A percentile compares a stretch with the other conserved stretches of the same genome.
Conservation (phyloP, 345 rosid species). For the Microcos paniculata region DNA sequence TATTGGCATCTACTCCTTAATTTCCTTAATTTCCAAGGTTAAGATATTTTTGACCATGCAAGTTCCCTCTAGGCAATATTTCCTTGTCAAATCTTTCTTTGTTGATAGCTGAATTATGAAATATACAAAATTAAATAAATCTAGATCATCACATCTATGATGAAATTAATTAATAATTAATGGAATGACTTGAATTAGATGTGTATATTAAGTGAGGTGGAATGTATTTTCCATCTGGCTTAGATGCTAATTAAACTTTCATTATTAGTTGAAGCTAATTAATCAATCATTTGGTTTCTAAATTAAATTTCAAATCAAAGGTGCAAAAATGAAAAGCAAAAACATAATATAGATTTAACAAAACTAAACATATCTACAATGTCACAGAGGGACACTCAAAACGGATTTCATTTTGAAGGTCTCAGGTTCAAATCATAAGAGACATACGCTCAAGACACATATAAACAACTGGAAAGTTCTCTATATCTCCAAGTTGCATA, state of each 20-base stretch:
- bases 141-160: not conserved
- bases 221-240: not conserved
- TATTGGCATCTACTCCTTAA: not conserved
- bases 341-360: no score
- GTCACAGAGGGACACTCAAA: no score
- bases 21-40: not conserved
- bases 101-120: not conserved
- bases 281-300: not conserved
- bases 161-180: not conserved
- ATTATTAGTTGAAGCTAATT: not conserved
- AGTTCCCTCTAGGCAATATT: not conserved
- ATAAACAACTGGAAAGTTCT: no score
- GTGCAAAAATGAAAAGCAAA: not conserved
- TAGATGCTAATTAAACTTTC: not conserved
- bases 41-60: not conserved
- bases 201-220: not conserved
- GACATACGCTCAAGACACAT: no score
- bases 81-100: not conserved
- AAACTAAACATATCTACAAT: no score
- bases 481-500: not conserved
- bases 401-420: no score
- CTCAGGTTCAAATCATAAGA: no score
- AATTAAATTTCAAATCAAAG: no score
- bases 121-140: no score
- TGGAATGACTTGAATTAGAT: not conserved